These are phyloP conservation scores for Naganishia albida DNA, from an alignment of 1,284 basidiomycete genomes.

Conservation along the genomic window DNA sequence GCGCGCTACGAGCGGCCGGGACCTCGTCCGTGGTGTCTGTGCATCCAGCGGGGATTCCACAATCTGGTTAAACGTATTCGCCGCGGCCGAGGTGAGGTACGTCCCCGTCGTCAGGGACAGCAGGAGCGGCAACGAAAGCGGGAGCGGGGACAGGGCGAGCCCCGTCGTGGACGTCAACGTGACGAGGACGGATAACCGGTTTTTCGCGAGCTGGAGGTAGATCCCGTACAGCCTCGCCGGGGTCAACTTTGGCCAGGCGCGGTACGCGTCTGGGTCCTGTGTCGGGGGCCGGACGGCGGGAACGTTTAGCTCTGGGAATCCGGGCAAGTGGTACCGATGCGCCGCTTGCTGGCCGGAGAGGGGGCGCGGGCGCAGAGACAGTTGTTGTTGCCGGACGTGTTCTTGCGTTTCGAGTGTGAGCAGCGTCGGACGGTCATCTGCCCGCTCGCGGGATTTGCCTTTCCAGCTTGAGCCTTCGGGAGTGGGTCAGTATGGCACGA, in stretches of 20 bases:
- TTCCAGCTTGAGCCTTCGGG: conserved; percentile 13
- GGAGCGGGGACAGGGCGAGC: conserved; percentile 86
- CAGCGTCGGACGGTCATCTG: conserved; percentile 17
- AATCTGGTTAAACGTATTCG: conserved; percentile 93
- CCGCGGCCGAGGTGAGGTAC: conserved; percentile 85
- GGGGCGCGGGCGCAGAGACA: background rate
- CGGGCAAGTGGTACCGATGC: conserved; percentile 11
- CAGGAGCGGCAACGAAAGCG: conserved; percentile 76
- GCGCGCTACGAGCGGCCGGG: conserved; percentile 81
- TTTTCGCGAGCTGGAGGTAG: conserved; percentile 85
- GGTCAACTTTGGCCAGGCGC: conserved; percentile 9
- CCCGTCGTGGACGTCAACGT: conserved; percentile 89
- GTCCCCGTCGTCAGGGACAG: conserved; percentile 87
- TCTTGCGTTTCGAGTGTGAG: conserved; percentile 20
- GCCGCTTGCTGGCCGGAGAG: too few species aligned
- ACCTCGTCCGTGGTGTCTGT: conserved; percentile 90
- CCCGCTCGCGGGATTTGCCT: conserved; percentile 17
- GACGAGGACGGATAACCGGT: conserved; percentile 81
- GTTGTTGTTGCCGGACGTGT: conserved; percentile 21
- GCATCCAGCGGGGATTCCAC: conserved; percentile 95
- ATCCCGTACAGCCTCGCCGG: conserved; percentile 60
- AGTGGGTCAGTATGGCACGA: background rate
- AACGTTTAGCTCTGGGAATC: conserved; percentile 9
- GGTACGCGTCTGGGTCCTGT: conserved; percentile 17
- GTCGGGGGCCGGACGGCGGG: conserved; percentile 16